A percentile compares a stretch with the other conserved stretches of the same genome.
Evolutionary conservation across 495 filamentous ascomycete genomes (phyloP).

Genomic region (Podospora fimiseda): DNA sequence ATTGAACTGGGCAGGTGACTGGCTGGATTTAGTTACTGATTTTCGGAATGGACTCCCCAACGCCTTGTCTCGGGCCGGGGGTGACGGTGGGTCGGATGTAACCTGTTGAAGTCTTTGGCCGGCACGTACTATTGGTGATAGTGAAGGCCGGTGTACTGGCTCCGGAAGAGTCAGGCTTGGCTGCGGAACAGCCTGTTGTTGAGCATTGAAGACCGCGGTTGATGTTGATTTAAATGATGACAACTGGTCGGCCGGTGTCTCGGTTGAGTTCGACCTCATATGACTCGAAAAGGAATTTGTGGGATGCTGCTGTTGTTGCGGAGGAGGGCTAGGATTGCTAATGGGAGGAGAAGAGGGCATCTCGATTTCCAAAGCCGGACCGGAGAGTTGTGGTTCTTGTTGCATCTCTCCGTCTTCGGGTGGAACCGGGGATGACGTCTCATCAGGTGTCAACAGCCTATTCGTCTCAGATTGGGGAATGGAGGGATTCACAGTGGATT

Average conservation of each 20-base stretch:
- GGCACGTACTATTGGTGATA: conserved; percentile 48
- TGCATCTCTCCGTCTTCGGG: conserved; percentile 19
- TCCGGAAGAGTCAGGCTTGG: conserved; percentile 19
- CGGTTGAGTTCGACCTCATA: conserved; percentile 21
- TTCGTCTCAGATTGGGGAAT: conserved; percentile 31
- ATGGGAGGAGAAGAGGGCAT: conserved; percentile 31
- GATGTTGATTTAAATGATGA: conserved; percentile 12
- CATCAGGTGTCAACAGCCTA: conserved; percentile 49
- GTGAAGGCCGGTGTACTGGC: conserved; percentile 28
- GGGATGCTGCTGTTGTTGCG: background rate
- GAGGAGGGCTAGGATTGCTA: conserved; percentile 1
- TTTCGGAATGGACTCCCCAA: conserved; percentile 49
- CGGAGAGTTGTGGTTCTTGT: background rate
- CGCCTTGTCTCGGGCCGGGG: conserved; percentile 34
- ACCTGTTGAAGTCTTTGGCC: conserved; percentile 46
- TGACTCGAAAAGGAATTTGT: conserved; percentile 7
- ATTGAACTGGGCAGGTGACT: conserved; percentile 20
- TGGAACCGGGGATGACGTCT: conserved; percentile 45
- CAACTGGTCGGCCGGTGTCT: conserved; percentile 26
- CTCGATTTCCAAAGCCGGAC: conserved; percentile 9
- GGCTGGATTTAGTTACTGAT: conserved; percentile 26
- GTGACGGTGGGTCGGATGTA: conserved; percentile 46
- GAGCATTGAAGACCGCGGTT: too few relatives aligned
- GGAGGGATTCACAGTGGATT: conserved; percentile 30
- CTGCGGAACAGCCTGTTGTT: background rate